Evolutionary conservation across 495 filamentous ascomycete species (phyloP).

Genomic region (Halenospora varia): DNA sequence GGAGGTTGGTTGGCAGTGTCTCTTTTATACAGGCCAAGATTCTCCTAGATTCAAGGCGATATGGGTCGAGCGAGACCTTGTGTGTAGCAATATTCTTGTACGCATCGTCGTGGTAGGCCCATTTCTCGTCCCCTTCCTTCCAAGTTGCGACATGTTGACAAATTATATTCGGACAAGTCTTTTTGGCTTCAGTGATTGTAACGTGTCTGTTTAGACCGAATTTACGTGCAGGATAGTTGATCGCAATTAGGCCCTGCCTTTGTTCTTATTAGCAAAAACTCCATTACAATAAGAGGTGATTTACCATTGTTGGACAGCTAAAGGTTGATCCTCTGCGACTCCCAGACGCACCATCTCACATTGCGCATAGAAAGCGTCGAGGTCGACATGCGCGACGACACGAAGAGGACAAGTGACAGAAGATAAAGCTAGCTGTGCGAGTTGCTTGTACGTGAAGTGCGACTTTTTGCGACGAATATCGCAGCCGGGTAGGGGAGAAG

Average conservation of each 20-base stretch:
- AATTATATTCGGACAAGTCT: slow-evolving; percentile 78
- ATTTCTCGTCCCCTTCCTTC: slow-evolving; percentile 82
- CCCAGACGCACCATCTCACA: slow-evolving; percentile 86
- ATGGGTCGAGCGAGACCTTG: slow-evolving; percentile 92
- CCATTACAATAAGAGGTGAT: slow-evolving; percentile 22
- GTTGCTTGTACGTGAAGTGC: slow-evolving; percentile 78
- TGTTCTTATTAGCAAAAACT: slow-evolving; percentile 14
- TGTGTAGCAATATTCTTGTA: slow-evolving; percentile 71
- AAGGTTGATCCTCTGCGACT: slow-evolving; percentile 65
- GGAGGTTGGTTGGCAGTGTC: slow-evolving; percentile 54
- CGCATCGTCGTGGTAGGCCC: slow-evolving; percentile 86
- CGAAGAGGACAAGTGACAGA: slow-evolving; percentile 73
- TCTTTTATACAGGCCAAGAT: slow-evolving; percentile 83
- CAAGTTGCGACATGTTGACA: slow-evolving; percentile 94
- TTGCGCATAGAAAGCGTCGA: slow-evolving; percentile 98
- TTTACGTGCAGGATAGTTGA: slow-evolving; percentile 87
- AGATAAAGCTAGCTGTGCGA: slow-evolving; percentile 68
- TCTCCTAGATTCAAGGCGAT: slow-evolving; percentile 76
- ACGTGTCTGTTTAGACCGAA: slow-evolving; percentile 76
- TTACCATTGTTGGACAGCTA: slow-evolving; percentile 88
- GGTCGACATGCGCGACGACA: slow-evolving; percentile 86
- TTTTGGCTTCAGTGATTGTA: slow-evolving; percentile 76
- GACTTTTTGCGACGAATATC: slow-evolving; percentile 45
- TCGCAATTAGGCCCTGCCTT: slow-evolving; percentile 79
- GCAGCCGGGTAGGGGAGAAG: slow-evolving; percentile 11